Base-by-base conservation (phyloP, 345 rosid genomes). In the Trapa bicornis region DNA sequence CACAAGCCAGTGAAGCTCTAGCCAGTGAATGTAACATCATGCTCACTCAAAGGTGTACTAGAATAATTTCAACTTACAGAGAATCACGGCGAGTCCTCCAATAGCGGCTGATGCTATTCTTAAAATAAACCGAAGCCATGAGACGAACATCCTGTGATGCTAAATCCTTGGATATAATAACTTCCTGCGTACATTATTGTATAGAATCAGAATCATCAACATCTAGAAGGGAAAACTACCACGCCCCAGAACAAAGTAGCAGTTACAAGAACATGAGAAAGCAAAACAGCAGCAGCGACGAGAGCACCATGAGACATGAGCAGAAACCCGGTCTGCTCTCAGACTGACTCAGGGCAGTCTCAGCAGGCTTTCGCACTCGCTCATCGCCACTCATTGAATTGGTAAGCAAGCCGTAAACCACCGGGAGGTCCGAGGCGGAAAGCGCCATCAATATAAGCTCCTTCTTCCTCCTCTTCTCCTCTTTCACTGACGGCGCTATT, bases 251-350 rank as follows among this genome's bases (percentile, higher is more conserved):
- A 56, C 29, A 68, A 22, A 45, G 66, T 74, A 50, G 36, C 69
- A 50, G n/a, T 16, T 16, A 35, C 12, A 71, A 67, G 52, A 65
- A 61, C 52, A 52, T 67, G 72, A 54, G 35, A 9, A 29, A 68
- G 29, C 36, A 63, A 29, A 16, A 5, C 47, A 37, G 37, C 53
- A n/a, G 41, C 47, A 37, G 69, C 48, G 1, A 58, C 29, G 48
- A 38, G 43, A 45, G 48, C 41, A 91, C 99, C 99, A 94, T 85
- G 32, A 94, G 86, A 77, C 97, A 94, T 32, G 91, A 91, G 78
- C 97, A 94, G 78, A 89, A 94, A 37, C 99, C 97, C 68, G 97
- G 90, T 65, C 96, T 76, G 43, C 85, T 84, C 82, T 94, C 99
- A 61, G 80, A 91, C 83, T 89, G 88, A 64, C 91, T 75, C 11